These are phyloP conservation scores for Xeromyces bisporus DNA, from an alignment of 495 filamentous ascomycete genomes.

Conservation along the genomic window DNA sequence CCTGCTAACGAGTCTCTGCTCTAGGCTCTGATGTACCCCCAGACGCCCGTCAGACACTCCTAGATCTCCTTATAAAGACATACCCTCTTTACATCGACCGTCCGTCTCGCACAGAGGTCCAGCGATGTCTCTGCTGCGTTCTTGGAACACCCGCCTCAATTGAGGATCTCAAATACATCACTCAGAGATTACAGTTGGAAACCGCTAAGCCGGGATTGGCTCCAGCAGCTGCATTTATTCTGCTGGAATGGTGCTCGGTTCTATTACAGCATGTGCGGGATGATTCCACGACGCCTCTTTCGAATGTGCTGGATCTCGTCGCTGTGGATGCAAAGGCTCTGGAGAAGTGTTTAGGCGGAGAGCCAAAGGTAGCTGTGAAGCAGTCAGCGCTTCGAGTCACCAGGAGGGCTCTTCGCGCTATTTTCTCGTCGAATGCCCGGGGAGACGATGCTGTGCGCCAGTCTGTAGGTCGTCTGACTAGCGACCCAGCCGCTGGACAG, in stretches of 20 bases:
- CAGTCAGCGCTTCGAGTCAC: constrained; percentile 54
- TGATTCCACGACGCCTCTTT: constrained; percentile 39
- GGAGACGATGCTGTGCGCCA: constrained; percentile 43
- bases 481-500: constrained; percentile 40
- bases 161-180: constrained; percentile 41
- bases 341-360: constrained; percentile 55
- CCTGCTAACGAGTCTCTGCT: background rate
- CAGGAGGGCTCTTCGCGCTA: constrained; percentile 51
- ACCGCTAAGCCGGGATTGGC: constrained; percentile 58
- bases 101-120: constrained; percentile 60
- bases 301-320: constrained; percentile 45
- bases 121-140: constrained; percentile 53
- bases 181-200: constrained; percentile 42
- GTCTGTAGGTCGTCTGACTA: constrained; percentile 45
- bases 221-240: constrained; percentile 64
- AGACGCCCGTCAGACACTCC: constrained; percentile 24
- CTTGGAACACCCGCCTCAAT: constrained; percentile 33
- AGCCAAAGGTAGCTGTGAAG: constrained; percentile 38
- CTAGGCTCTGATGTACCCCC: constrained; percentile 20
- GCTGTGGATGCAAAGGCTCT: constrained; percentile 47
- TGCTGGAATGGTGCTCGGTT: constrained; percentile 75
- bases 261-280: constrained; percentile 45
- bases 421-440: constrained; percentile 41
- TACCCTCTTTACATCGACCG: constrained; percentile 80
- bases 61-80: constrained; percentile 64